Conservation (phyloP, 768 basidiomycete genomes). For the Lactarius hengduanensis region DNA sequence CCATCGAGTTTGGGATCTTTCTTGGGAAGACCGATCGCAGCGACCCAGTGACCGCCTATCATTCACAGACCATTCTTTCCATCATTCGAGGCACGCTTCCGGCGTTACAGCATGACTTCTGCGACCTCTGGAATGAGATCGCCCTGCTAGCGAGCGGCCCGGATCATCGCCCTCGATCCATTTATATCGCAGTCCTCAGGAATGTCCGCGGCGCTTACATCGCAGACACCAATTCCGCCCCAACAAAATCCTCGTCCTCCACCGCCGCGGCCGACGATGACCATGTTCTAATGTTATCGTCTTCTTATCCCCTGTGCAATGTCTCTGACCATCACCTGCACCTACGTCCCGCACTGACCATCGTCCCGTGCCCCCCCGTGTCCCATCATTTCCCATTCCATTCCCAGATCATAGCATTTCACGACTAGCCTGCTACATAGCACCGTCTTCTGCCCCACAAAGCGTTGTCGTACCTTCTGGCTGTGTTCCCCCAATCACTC, state of each 20-base stretch:
- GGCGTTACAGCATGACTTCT: conserved; percentile 1
- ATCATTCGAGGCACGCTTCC: background rate
- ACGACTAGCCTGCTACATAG: too few species aligned
- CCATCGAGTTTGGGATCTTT: background rate
- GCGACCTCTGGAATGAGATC: conserved; percentile 10
- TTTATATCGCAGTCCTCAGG: background rate
- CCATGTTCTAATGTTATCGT: background rate
- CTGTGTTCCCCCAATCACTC: too few species aligned
- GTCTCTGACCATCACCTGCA: too few species aligned
- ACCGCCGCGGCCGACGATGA: background rate
- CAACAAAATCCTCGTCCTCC: background rate
- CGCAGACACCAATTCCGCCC: background rate
- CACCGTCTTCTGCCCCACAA: too few species aligned
- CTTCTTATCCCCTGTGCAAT: background rate
- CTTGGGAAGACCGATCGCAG: too few species aligned
- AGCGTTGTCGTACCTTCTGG: too few species aligned
- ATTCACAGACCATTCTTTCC: background rate
- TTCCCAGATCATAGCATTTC: too few species aligned
- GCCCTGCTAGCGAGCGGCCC: background rate
- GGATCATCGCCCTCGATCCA: background rate
- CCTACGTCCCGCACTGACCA: too few species aligned
- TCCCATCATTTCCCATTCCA: too few species aligned
- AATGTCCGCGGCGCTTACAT: conserved; percentile 6
- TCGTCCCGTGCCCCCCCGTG: too few species aligned
- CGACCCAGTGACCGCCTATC: background rate